Evolutionary conservation across 306 rosid species (phyloP), one percentile per base, ranked within the genome.

Genomic region (Ceratonia siliqua): DNA sequence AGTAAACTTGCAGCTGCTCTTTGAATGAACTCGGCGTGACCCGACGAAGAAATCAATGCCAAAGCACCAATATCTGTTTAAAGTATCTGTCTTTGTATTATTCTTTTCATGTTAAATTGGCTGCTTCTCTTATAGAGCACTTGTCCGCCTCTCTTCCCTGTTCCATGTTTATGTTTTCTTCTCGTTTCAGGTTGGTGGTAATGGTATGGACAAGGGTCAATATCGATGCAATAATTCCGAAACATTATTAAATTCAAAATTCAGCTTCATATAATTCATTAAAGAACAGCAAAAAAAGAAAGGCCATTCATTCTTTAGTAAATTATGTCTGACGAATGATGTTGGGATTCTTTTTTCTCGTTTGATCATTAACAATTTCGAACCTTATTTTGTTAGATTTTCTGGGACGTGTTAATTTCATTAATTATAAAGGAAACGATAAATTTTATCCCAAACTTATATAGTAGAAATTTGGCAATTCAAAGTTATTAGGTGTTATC

Each of bases 51-150:
- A 50, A 55, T 30, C 50, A 59, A 72, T 66, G 59, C 27, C 30
- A 67, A 38, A 53, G 52, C 46, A 70, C 46, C 24, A 36, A 54
- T 54, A 49, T 57, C 14, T 48, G 55, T 24, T 48, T 32, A 14
- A 55, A 69, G 42, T 46, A 9, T 39, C 22, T 36, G 4, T 32
- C 25, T 30, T 36, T 70, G 75, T 55, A 53, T 73, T 78, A 54
- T 73, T 36, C 24, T 39, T 61, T 46, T 72, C 49, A 42, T 69
- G 46, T 45, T 53, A 43, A 15, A 50, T 17, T 79, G 50, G 79
- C 54, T 67, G 78, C 61, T 79, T 79, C 71, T 55, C 77, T 75
- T 70, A 77, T 72, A 72, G 46, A 22, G 21, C 8, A 48, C 62
- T 28, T 12, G 14, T 69, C 5, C 14, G 13, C 62, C 39, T 10